Evolutionary conservation across 164 flowering plant genomes (phyloP).

Genomic region (Brasenia schreberi): DNA sequence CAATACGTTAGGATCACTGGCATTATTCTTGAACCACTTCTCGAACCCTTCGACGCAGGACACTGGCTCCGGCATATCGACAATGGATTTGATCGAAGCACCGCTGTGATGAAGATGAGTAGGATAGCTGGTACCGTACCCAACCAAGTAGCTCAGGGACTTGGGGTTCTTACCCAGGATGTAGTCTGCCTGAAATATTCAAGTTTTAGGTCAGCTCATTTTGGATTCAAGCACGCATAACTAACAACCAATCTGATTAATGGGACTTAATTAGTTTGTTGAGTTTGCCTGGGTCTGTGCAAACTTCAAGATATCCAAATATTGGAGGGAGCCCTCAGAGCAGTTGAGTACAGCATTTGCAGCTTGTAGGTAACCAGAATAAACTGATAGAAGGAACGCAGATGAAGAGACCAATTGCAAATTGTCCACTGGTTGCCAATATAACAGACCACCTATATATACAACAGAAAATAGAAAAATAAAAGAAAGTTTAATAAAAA

Average conservation of each 20-base stretch:
- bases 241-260: not conserved
- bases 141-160: conserved; percentile 70
- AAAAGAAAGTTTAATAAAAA: not conserved
- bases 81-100: conserved; percentile 51
- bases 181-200: conserved; percentile 54
- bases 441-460: conserved; percentile 59
- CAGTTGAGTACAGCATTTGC: conserved; percentile 37
- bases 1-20: conserved; percentile 58
- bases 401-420: conserved; percentile 71
- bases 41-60: conserved; percentile 74
- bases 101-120: conserved; percentile 70
- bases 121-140: conserved; percentile 58
- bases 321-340: conserved; percentile 40
- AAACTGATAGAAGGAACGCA: conserved; percentile 66
- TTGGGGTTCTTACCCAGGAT: conserved; percentile 83
- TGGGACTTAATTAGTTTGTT: not conserved
- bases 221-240: too few species aligned
- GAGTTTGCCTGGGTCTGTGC: conserved; percentile 60
- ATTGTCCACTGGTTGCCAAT: conserved; percentile 65
- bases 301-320: conserved; percentile 48
- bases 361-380: conserved; percentile 56
- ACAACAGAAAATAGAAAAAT: not conserved
- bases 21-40: conserved; percentile 38
- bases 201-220: not conserved
- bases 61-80: conserved; percentile 16